Base-by-base conservation (phyloP, 768 basidiomycete genomes). In the Suillus alpinus region DNA sequence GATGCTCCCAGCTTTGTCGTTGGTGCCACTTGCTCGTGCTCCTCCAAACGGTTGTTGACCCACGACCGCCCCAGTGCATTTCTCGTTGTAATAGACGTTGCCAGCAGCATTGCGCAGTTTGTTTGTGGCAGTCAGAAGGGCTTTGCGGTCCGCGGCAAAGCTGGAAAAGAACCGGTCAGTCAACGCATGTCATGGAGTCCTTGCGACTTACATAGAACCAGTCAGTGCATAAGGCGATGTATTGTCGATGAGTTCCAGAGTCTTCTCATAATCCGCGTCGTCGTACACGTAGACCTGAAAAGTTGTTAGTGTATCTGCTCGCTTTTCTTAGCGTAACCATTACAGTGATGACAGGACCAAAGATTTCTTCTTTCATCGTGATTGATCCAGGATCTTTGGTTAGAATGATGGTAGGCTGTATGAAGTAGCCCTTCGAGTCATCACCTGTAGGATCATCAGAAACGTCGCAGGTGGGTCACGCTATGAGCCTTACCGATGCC, bases 1-100 rank as follows among this genome's bases (percentile, higher is more conserved):
- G 63, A 92, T 85, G 63, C 91, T 93, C 26, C 91, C 97, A 1
- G 95, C 94, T 78, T 98, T 99, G 76, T 98, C 97, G 79, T 98
- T 98, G 63, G 96, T 99, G 32, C 97, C 96, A 70, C 91, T 93
- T 36, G 83, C 91, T 40, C 95, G 86, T 2, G 87, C 92, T 34
- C 97, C 97, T 52, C 97, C 97, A 71, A 99, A 99, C 12, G 97
- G 96, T 76, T 99, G 95, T 73, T 98, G 95, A 9, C 95, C 96
- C 39, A 98, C 94, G 53, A 93, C 92, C n/a, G 94, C 95, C 36
- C 94, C 94, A 1, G 96, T 99, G 76, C 94, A 98, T 75, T 96
- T 95, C 67, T 98, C 95, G 75, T 98, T 98, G 78, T 95, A 94
- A 80, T 99, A 99, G 59, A 96, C 87, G 74, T 98, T 99, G 3